phyloP scores from a whole-genome alignment of 192 early-diverging fungal genomes.

The Backusella sp. region DNA sequence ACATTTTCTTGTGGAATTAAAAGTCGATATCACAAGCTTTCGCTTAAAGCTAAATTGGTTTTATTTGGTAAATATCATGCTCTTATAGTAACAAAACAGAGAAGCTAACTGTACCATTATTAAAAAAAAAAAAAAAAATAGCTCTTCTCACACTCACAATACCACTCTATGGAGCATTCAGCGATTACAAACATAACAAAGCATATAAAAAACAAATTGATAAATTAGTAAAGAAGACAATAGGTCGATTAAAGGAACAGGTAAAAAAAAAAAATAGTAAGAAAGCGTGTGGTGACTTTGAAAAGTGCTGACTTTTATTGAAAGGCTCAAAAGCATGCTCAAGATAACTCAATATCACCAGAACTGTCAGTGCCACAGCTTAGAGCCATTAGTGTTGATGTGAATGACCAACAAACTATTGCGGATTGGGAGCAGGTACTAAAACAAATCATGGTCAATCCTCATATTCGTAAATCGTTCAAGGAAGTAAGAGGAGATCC shows the following conservation, averaged over 20 bases:
- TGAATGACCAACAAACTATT: background rate
- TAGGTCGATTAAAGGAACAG: background rate
- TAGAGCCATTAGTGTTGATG: background rate
- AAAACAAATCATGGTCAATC: background rate
- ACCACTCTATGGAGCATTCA: background rate
- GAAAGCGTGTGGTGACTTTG: too few relatives aligned
- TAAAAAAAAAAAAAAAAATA: background rate
- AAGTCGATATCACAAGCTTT: background rate
- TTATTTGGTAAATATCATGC: background rate
- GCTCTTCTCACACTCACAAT: background rate
- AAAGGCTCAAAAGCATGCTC: background rate
- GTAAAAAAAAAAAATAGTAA: background rate
- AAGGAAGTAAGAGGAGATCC: background rate
- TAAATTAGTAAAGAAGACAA: background rate
- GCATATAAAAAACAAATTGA: background rate
- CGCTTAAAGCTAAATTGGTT: background rate
- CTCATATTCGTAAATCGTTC: background rate
- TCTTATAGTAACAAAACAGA: background rate
- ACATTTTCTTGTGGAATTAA: background rate
- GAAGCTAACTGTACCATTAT: background rate
- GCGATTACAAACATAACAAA: background rate
- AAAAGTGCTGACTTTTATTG: background rate
- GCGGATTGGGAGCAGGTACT: background rate
- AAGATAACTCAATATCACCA: constrained; percentile 7
- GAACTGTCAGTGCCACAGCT: background rate